Percentiles rank a stretch among this genome's conserved stretches.
phyloP scores from a whole-genome alignment of 2,329 filamentous ascomycete species.

The Lasiodiplodia sp. region DNA sequence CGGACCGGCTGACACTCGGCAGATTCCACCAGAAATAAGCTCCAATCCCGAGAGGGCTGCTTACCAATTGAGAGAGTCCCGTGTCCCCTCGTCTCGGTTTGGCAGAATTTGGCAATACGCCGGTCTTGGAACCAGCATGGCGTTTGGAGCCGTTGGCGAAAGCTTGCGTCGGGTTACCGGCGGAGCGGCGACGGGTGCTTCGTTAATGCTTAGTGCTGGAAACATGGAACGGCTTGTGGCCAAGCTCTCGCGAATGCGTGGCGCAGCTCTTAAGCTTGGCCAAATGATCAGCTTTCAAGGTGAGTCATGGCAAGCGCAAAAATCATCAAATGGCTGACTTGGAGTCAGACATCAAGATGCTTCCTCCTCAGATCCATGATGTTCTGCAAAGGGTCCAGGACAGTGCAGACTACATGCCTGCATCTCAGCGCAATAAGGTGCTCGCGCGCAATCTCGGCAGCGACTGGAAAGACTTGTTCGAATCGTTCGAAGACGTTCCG shows the following conservation, averaged over 20 bases:
- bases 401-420: conserved; percentile 96
- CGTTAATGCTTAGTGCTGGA: conserved; percentile 82
- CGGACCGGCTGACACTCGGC: conserved; percentile 56
- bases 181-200: conserved; percentile 66
- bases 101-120: conserved; percentile 94
- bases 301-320: conserved; percentile 36
- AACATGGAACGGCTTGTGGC: conserved; percentile 95
- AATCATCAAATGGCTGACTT: conserved; percentile 19
- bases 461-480: conserved; percentile 85
- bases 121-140: conserved; percentile 92
- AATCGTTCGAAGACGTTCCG: conserved; percentile 85
- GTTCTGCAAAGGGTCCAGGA: conserved; percentile 95
- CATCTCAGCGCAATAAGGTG: conserved; percentile 88
- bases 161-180: conserved; percentile 81
- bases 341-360: conserved; percentile 84
- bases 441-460: conserved; percentile 78
- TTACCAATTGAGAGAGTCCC: conserved; percentile 85
- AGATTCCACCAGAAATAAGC: conserved; percentile 44
- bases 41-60: conserved; percentile 43
- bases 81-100: conserved; percentile 85
- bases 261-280: conserved; percentile 93
- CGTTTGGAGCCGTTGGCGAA: conserved; percentile 89
- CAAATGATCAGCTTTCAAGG: conserved; percentile 98
- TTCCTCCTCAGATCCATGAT: conserved; percentile 84
- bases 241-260: conserved; percentile 94